Evolutionary conservation across 805 yeast species (phyloP).

Genomic region (Cyberlindnera misumaiensis): DNA sequence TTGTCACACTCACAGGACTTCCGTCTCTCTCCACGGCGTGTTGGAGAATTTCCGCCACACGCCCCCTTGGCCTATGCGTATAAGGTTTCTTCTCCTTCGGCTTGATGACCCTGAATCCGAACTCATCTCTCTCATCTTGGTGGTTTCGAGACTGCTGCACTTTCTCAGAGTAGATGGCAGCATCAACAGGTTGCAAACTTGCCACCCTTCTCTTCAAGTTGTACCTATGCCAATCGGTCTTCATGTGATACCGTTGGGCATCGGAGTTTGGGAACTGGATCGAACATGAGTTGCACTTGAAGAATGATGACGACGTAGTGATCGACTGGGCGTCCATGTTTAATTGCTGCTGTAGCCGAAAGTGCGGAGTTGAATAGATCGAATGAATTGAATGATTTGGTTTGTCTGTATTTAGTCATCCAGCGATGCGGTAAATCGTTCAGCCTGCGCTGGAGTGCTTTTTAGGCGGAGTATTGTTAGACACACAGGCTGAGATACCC

Average conservation of each 20-base stretch:
- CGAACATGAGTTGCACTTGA: constrained; percentile 86
- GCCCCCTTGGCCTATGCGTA: constrained; percentile 21
- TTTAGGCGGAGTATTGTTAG: no score
- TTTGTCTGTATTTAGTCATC: no score
- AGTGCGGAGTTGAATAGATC: no score
- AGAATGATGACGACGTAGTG: constrained; percentile 22
- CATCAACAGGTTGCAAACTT: constrained; percentile 62
- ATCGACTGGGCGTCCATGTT: constrained; percentile 2
- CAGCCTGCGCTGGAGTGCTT: no score
- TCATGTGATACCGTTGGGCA: constrained; percentile 88
- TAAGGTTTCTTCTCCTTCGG: constrained; percentile 12
- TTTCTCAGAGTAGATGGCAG: constrained; percentile 40
- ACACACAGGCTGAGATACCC: no score
- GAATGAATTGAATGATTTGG: no score
- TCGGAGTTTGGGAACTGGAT: constrained; percentile 77
- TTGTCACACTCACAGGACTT: constrained; percentile 48
- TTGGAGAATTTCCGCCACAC: constrained; percentile 11
- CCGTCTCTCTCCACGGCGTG: constrained; percentile 24
- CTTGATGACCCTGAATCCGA: constrained; percentile 31
- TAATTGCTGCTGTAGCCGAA: no score
- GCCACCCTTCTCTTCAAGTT: constrained; percentile 93
- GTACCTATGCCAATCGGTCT: constrained; percentile 96
- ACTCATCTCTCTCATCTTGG: constrained; percentile 32
- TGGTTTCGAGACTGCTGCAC: constrained; percentile 27
- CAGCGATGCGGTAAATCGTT: no score